A percentile compares a stretch with the other conserved stretches of the same genome.
phyloP scores from a whole-genome alignment of 2,329 filamentous ascomycete species.

The Seiridium cupressi region DNA sequence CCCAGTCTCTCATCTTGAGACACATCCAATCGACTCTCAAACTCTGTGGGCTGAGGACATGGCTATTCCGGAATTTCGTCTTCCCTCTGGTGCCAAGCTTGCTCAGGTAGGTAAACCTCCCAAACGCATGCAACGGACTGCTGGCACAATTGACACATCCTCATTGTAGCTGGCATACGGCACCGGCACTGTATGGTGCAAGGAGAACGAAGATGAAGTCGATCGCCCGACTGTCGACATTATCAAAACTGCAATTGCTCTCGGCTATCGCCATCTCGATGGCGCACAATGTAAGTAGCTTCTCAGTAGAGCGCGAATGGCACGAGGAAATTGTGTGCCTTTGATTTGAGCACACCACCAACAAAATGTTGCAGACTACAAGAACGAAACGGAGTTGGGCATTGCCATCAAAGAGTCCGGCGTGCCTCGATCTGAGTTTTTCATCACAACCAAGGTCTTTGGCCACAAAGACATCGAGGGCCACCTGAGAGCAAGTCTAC shows the following conservation, averaged over 20 bases:
- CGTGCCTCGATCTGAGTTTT: slow-evolving; percentile 64
- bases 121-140: neutral
- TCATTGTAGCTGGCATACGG: neutral
- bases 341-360: neutral
- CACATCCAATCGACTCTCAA: no score
- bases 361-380: slow-evolving; percentile 41
- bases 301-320: neutral
- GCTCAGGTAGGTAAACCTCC: neutral
- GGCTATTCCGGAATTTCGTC: neutral
- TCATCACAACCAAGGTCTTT: slow-evolving; percentile 58
- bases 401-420: slow-evolving; percentile 65
- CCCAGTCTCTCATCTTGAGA: no score
- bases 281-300: neutral
- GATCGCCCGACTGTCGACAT: neutral
- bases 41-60: neutral
- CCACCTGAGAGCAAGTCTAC: slow-evolving; percentile 55
- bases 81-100: neutral
- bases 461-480: slow-evolving; percentile 41
- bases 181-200: neutral
- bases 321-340: neutral
- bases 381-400: slow-evolving; percentile 67
- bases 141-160: no score
- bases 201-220: neutral
- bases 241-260: neutral
- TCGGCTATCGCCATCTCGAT: slow-evolving; percentile 3